A percentile compares a stretch with the other conserved stretches of the same genome.
These are phyloP conservation scores for Bruguiera gymnorhiza DNA, from an alignment of 345 rosid species.

Conservation along the genomic window DNA sequence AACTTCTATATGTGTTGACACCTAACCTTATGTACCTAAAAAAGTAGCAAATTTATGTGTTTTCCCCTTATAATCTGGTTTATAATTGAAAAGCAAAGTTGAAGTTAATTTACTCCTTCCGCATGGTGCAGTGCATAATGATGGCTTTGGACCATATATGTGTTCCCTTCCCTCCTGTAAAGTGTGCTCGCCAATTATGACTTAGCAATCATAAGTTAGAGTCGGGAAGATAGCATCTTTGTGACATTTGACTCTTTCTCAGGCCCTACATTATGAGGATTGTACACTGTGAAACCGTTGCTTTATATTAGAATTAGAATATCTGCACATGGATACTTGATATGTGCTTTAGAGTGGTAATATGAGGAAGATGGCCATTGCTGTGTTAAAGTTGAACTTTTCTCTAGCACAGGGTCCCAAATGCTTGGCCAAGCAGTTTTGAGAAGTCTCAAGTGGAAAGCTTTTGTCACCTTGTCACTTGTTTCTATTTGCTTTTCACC, in stretches of 20 bases:
- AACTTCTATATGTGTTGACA: neutral
- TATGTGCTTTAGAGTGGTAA: slow-evolving; percentile 9
- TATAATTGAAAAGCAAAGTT: slow-evolving; percentile 9
- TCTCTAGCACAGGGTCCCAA: slow-evolving; percentile 6
- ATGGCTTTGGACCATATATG: slow-evolving; percentile 18
- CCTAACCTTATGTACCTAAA: neutral
- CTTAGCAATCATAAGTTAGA: too few relatives aligned
- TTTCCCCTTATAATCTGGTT: neutral
- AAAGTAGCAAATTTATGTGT: neutral
- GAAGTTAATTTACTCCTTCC: slow-evolving; percentile 17
- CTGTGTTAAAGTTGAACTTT: neutral
- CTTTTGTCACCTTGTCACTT: too few relatives aligned
- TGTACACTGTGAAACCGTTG: neutral
- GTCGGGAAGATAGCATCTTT: too few relatives aligned
- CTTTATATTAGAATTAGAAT: neutral
- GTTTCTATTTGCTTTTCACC: too few relatives aligned
- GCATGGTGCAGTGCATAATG: slow-evolving; percentile 19
- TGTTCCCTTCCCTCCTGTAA: slow-evolving; percentile 8
- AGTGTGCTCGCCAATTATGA: neutral
- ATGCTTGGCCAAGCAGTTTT: neutral
- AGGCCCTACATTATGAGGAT: too few relatives aligned
- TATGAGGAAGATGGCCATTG: slow-evolving; percentile 10
- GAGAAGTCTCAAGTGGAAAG: too few relatives aligned
- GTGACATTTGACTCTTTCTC: too few relatives aligned
- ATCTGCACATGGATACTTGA: slow-evolving; percentile 5